Percentiles rank a stretch among this genome's conserved stretches.
Conservation (phyloP, 2,329 filamentous ascomycete genomes). For the Cladobotryum mycophilum region DNA sequence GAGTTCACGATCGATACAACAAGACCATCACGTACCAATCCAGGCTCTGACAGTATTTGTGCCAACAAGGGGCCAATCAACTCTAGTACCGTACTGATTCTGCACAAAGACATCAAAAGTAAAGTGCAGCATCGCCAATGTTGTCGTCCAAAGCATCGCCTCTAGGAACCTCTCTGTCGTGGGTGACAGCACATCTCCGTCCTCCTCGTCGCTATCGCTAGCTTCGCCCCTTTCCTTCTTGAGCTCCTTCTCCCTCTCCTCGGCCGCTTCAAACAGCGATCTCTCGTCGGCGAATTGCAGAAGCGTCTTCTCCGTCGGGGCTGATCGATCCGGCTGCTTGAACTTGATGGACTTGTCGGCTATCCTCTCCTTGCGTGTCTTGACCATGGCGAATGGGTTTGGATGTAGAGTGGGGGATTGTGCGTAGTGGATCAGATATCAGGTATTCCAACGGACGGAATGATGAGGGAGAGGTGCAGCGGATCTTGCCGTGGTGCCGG, state of each 20-base stretch:
- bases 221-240: slow-evolving; percentile 12
- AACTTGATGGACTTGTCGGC: slow-evolving; percentile 52
- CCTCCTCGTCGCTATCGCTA: slow-evolving; percentile 21
- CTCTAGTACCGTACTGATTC: slow-evolving; percentile 65
- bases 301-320: slow-evolving; percentile 58
- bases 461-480: no score
- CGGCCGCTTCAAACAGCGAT: slow-evolving; percentile 48
- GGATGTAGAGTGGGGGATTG: no score
- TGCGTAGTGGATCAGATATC: no score
- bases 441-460: no score
- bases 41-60: slow-evolving; percentile 47
- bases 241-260: slow-evolving; percentile 29
- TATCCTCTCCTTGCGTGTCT: slow-evolving; percentile 43
- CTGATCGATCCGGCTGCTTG: slow-evolving; percentile 62
- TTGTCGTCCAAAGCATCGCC: slow-evolving; percentile 51
- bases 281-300: slow-evolving; percentile 64
- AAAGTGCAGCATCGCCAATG: slow-evolving; percentile 66
- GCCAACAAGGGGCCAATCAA: slow-evolving; percentile 53
- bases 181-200: slow-evolving; percentile 34
- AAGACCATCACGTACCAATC: slow-evolving; percentile 33
- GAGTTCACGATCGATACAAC: no score
- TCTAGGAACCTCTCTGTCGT: slow-evolving; percentile 48
- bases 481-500: no score
- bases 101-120: slow-evolving; percentile 75
- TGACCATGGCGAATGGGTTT: slow-evolving; percentile 34